Base-by-base conservation (phyloP, 768 basidiomycete genomes). In the Panaeolus cyanescens region DNA sequence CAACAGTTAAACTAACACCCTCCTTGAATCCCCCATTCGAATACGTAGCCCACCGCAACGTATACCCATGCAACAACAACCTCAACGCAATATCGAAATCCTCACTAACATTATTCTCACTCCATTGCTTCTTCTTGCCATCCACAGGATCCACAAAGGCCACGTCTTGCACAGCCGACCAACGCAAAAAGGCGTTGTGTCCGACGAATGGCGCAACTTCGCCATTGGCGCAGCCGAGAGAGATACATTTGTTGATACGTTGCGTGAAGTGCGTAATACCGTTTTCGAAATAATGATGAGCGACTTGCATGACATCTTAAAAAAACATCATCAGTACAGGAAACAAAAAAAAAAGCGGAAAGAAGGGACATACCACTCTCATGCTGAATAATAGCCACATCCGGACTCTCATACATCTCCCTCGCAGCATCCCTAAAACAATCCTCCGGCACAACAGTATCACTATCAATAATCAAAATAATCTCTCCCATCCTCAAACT, bases 361-460 rank as follows among this genome's bases (percentile, higher is more conserved):
- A 30, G 22, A 20, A 25, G 50, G 60, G 15, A 77, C 75, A 59
- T 59, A 79, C 86, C 90, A 1, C 90, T 91, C 67, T 91, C 91
- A 71, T 96, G 93, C 70, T 95, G 94, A 66, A 96, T 90, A 74
- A 96, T 94, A 1, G 89, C 92, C 25, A 94, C 82, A 37, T 92
- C 89, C 0, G 89, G 90, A 55, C 86, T 88, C 70, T 88, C 87
- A 58, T 80, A 79, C 79, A 96, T 88, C 75, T 96, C 93, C 37
- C 91, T 82, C 4, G 92, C 93, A 0, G 94, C 94, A 72, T 95
- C 93, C 59, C 92, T 84, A 75, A 96, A 91, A 70, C 93, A 96
- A 45, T 84, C 83, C 77, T 90, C 91, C 10, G 93, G 91, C 0
- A 90, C 86, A 61, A 90, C 77, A 1, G 89, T 88, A 70, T 91